Evolutionary conservation across 2,329 filamentous ascomycete genomes (phyloP), one percentile per base, ranked within the genome.

Genomic region (Talaromyces piceae): DNA sequence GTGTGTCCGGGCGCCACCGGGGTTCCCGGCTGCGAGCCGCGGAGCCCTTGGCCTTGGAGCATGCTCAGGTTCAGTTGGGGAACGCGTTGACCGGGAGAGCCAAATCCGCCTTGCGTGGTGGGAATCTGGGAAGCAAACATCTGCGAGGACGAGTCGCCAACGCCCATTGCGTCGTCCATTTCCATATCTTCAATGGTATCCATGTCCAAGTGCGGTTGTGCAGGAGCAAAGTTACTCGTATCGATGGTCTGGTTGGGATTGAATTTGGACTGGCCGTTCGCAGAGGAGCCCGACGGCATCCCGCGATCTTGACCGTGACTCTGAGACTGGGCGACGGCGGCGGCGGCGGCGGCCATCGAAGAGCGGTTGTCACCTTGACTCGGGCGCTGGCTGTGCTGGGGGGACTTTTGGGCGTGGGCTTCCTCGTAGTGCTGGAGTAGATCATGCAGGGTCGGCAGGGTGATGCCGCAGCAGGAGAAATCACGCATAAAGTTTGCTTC

Each of bases 401-500:
- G 71, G 23, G 79, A 77, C 56, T 86, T 79, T 57, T 87, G 83
- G 13, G 90, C 91, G 69, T 98, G 93, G 50, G 86, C 82, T 71
- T 96, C 91, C 71, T 98, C 93, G 66, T 96, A 98, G 69, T 98
- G 93, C 66, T 95, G 90, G 44, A 98, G 77, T 44, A 98, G 78
- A 65, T 97, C 93, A 72, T 98, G 93, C 59, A 98, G 80, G 47
- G 91, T 94, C 22, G 91, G 87, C 59, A 96, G 79, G 27, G 86
- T 91, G 62, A 88, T 81, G 62, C 90, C 90, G 72, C 93, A 98
- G 74, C 93, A 98, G 48, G 86, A 86, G 72, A 97, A 97, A 73
- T 97, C 91, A 70, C 86, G 86, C 88, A 97, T 94, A 69, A 96
- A 98, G 65, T 91, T 93, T 55, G 91, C 91, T 71, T 98, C 93